phyloP scores from a whole-genome alignment of 2,329 filamentous ascomycete genomes.

The Periconia sp. region DNA sequence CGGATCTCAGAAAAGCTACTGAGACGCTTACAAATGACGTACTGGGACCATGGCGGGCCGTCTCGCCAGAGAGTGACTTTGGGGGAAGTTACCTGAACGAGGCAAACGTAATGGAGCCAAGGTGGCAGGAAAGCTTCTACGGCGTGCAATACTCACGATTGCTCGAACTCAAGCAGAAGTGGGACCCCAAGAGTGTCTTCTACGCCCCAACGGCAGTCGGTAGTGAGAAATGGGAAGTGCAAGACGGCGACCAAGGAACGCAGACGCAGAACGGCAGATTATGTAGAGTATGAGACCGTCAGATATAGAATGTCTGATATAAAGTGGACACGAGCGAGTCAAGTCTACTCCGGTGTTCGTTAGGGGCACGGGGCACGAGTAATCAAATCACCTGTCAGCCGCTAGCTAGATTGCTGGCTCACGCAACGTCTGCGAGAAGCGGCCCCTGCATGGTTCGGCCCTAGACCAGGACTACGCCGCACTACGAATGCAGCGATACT shows the following conservation, averaged over 20 bases:
- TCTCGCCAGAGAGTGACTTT: constrained; percentile 24
- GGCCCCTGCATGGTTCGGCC: background rate
- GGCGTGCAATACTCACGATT: constrained; percentile 33
- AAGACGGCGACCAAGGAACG: constrained; percentile 22
- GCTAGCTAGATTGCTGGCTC: background rate
- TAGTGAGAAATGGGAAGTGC: constrained; percentile 30
- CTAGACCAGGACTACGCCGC: background rate
- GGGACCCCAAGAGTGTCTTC: constrained; percentile 35
- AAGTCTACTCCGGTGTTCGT: too few species aligned
- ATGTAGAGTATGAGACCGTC: constrained; percentile 35
- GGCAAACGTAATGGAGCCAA: constrained; percentile 29
- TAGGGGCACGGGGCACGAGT: too few species aligned
- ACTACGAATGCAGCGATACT: too few species aligned
- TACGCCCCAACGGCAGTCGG: constrained; percentile 30
- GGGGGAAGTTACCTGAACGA: constrained; percentile 37
- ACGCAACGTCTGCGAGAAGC: background rate
- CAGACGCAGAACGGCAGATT: constrained; percentile 32
- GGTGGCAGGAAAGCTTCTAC: constrained; percentile 36
- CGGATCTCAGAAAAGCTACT: constrained; percentile 14
- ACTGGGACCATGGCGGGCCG: constrained; percentile 20
- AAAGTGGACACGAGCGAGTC: too few species aligned
- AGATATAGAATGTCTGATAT: background rate
- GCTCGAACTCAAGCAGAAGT: constrained; percentile 29
- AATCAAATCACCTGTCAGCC: background rate
- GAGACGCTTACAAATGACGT: constrained; percentile 23